Conservation (phyloP, 495 filamentous ascomycete species). For the Trichocladium antarcticum region DNA sequence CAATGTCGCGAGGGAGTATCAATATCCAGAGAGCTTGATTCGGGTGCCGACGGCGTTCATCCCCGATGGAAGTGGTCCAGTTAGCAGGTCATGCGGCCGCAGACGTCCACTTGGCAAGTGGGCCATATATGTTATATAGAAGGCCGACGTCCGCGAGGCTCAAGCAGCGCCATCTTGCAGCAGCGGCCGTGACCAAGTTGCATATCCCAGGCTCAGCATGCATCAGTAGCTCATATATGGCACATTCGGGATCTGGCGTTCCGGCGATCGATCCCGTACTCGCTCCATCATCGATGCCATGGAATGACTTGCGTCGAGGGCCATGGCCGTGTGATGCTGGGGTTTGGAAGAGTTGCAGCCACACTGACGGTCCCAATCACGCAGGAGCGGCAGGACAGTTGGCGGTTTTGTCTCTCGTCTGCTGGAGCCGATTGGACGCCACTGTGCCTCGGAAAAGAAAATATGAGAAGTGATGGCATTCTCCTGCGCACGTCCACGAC, state of each 20-base stretch:
- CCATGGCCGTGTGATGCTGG: not conserved
- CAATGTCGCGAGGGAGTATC: too few relatives aligned
- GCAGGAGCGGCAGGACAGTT: not conserved
- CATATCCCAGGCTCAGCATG: not conserved
- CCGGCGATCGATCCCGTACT: not conserved
- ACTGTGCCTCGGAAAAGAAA: not conserved
- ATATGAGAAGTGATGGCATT: constrained; percentile 2
- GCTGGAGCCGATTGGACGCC: constrained; percentile 4
- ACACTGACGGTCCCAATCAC: not conserved
- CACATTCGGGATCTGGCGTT: not conserved
- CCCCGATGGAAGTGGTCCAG: too few relatives aligned
- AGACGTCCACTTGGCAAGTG: too few relatives aligned
- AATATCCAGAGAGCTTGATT: too few relatives aligned
- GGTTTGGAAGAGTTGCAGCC: not conserved
- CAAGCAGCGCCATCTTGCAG: constrained; percentile 10
- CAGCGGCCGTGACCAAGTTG: constrained; percentile 1
- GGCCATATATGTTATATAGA: too few relatives aligned
- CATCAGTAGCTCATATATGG: not conserved
- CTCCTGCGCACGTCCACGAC: not conserved
- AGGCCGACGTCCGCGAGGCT: not conserved
- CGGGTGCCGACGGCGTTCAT: too few relatives aligned
- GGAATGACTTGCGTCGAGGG: not conserved
- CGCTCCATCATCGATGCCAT: not conserved
- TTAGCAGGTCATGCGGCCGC: too few relatives aligned
- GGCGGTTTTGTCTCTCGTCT: too few relatives aligned